A percentile compares a stretch with the other conserved stretches of the same genome.
Conservation (phyloP, 257 asterid species). For the Knoxia roxburghii region DNA sequence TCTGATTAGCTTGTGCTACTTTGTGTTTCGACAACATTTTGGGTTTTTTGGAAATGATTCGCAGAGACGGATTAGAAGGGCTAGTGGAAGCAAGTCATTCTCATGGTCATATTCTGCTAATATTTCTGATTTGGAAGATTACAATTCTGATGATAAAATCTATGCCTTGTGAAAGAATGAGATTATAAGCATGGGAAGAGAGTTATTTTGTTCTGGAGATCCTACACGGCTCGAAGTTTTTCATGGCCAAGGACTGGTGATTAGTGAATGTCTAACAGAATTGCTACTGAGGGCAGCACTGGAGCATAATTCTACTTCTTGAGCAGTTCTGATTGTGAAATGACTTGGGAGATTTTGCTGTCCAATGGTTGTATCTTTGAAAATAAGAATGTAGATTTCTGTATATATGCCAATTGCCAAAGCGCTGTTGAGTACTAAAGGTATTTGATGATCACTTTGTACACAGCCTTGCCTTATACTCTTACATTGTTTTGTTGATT, state of each 20-base stretch:
- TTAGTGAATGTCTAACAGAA: not conserved
- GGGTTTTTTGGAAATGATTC: conserved; percentile 69
- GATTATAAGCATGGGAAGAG: not conserved
- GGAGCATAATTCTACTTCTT: not conserved
- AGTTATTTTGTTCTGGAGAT: not conserved
- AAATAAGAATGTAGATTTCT: conserved; percentile 7
- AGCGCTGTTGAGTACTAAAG: not conserved
- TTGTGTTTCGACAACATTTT: conserved; percentile 88
- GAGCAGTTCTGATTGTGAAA: not conserved
- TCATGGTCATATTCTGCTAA: conserved; percentile 84
- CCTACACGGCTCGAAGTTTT: not conserved
- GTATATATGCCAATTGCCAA: not conserved
- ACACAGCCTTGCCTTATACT: too few species aligned
- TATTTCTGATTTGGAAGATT: conserved; percentile 71
- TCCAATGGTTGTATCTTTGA: not conserved
- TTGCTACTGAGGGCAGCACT: not conserved
- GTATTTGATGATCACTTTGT: not conserved
- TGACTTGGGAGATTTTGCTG: not conserved
- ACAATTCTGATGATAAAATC: conserved; percentile 82
- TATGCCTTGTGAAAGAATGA: conserved; percentile 54
- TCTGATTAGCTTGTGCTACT: conserved; percentile 74
- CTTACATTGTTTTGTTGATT: too few species aligned
- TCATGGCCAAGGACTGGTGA: not conserved
- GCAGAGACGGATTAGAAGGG: conserved; percentile 71
- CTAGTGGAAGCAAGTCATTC: conserved; percentile 87